Evolutionary conservation across 225 moss, liverwort and hornwort species (phyloP), one percentile per base, ranked within the genome.

Genomic region (Marchantia paleacea): DNA sequence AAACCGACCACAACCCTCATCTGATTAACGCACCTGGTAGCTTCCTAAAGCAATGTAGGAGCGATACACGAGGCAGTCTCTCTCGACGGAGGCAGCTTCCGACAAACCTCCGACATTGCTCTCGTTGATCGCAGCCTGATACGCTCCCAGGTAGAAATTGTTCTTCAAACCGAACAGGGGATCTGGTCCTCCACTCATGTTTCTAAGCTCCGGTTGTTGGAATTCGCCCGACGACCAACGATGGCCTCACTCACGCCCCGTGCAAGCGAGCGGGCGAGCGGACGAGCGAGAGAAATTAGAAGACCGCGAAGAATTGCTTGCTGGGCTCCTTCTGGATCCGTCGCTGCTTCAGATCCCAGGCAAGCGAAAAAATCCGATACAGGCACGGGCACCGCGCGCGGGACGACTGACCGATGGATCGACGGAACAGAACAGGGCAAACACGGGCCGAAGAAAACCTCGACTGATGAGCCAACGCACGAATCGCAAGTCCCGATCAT

Each of bases 61-160:
- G 73, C 97, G 92, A 18, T 94, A 94, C 20, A 93, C 94, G 76
- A 97, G 85, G 68, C 84, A 81, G 81, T 97, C 97, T 83, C 90
- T 91, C 81, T 97, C 97, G 51, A 81, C 65, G 8, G 86, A 64
- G 51, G 92, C 92, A 47, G 86, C 86, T 10, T 93, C 94, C 77
- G 89, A 85, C 78, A 94, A 75, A 50, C 85, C 85, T 61, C 87
- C 75, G 65, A 90, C 96, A 89, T 87, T 85, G 91, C 94, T 92
- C 80, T 96, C 96, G 75, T 96, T 96, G 84, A 96, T 92, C 80
- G 94, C 91, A 7, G 92, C 90, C 87, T 94, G 94, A 68, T 90
- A 94, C n/a, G 94, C 96, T 18, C 96, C 96, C 75, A 96, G 83
- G 81, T 92, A 94, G 86, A 96, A 96, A 88, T 92, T 92, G 92